Evolutionary conservation across 2,329 filamentous ascomycete species (phyloP).

Genomic region (Beauveria australis): DNA sequence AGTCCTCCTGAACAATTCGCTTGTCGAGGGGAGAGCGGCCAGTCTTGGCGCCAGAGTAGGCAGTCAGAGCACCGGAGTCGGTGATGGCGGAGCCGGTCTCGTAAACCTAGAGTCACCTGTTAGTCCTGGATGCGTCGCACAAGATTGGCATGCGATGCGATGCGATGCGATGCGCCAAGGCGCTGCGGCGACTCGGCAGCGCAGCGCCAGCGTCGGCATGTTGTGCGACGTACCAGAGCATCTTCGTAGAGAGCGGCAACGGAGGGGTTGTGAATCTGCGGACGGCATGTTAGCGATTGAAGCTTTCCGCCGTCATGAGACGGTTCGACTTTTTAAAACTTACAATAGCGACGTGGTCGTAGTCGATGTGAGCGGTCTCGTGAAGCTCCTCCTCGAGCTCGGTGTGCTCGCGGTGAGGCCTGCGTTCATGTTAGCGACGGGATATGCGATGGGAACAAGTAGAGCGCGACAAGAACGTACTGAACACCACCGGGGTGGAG

Average conservation of each 20-base stretch:
- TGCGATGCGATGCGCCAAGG: slow-evolving; percentile 25
- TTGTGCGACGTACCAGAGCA: slow-evolving; percentile 54
- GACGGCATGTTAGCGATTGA: background rate
- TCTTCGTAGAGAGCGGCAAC: slow-evolving; percentile 97
- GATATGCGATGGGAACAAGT: slow-evolving; percentile 10
- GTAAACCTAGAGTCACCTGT: slow-evolving; percentile 46
- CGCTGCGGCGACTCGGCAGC: background rate
- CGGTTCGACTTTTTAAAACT: slow-evolving; percentile 23
- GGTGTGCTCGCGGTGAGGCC: slow-evolving; percentile 80
- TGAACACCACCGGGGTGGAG: slow-evolving; percentile 86
- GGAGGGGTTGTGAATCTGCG: slow-evolving; percentile 76
- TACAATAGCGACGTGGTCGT: slow-evolving; percentile 96
- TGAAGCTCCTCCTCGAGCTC: slow-evolving; percentile 96
- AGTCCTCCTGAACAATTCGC: slow-evolving; percentile 86
- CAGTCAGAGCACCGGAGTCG: slow-evolving; percentile 86
- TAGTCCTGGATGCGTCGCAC: background rate
- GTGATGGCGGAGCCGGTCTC: slow-evolving; percentile 97
- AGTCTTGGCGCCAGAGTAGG: slow-evolving; percentile 97
- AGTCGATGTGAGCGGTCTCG: slow-evolving; percentile 97
- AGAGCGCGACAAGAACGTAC: slow-evolving; percentile 47
- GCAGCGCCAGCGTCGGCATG: background rate
- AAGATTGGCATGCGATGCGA: background rate
- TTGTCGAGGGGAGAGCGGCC: slow-evolving; percentile 95
- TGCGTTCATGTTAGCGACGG: slow-evolving; percentile 31
- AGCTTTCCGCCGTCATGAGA: background rate